Percentiles rank a stretch among this genome's conserved stretches.
Evolutionary conservation across 495 filamentous ascomycete genomes (phyloP).

Genomic region (Lepidopterella palustris): DNA sequence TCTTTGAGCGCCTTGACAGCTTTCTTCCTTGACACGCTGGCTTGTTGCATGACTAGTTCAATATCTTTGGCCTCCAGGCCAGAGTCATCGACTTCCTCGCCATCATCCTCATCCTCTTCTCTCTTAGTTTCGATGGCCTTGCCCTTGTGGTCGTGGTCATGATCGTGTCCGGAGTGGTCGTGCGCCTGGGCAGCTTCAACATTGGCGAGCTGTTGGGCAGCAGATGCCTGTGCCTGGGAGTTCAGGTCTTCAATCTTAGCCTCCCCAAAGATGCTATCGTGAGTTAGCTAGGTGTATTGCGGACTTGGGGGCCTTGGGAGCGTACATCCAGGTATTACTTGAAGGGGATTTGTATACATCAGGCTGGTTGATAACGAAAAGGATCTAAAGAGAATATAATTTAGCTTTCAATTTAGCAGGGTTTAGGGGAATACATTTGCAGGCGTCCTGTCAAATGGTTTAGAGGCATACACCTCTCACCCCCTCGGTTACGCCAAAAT

Average conservation of each 20-base stretch:
- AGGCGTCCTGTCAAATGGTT: background rate
- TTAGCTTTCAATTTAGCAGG: background rate
- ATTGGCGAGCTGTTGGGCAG: constrained; percentile 82
- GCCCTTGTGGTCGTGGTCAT: constrained; percentile 57
- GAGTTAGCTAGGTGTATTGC: background rate
- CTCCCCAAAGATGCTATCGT: constrained; percentile 90
- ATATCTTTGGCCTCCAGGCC: constrained; percentile 98
- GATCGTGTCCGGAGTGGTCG: constrained; percentile 51
- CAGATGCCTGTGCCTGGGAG: constrained; percentile 89
- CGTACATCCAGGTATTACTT: constrained; percentile 99
- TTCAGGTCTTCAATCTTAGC: constrained; percentile 99
- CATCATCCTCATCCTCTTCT: constrained; percentile 84
- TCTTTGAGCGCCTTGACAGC: constrained; percentile 97
- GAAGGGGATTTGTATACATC: constrained; percentile 98
- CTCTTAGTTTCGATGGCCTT: constrained; percentile 75
- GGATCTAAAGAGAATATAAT: constrained; percentile 54
- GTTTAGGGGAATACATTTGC: background rate
- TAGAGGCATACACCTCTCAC: background rate
- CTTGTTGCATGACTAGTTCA: constrained; percentile 97
- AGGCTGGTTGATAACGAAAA: constrained; percentile 98
- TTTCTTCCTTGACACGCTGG: constrained; percentile 92
- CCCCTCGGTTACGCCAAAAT: background rate
- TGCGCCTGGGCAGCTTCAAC: constrained; percentile 53
- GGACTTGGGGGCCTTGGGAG: constrained; percentile 5
- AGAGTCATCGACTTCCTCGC: constrained; percentile 86